A percentile compares a stretch with the other conserved stretches of the same genome.
These are phyloP conservation scores for Poronia punctata DNA, from an alignment of 495 filamentous ascomycete genomes.

Conservation along the genomic window DNA sequence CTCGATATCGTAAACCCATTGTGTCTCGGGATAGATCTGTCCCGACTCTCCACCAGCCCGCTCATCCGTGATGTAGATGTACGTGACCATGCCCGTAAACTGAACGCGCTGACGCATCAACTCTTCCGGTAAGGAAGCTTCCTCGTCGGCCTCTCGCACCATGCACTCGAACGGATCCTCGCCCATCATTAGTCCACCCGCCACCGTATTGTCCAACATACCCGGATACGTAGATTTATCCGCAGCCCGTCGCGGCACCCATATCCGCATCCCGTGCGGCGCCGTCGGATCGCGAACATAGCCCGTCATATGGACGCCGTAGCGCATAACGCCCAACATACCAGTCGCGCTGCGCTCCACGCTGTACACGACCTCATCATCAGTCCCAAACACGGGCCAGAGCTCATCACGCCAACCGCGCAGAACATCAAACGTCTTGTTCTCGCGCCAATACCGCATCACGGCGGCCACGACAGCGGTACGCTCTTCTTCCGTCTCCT, in stretches of 20 bases:
- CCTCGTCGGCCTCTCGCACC: conserved; percentile 80
- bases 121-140: conserved; percentile 72
- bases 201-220: conserved; percentile 92
- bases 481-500: conserved; percentile 49
- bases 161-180: conserved; percentile 73
- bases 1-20: conserved; percentile 90
- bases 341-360: conserved; percentile 73
- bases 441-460: conserved; percentile 55
- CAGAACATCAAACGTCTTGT: conserved; percentile 61
- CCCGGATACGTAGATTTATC: conserved; percentile 78
- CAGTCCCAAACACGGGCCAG: conserved; percentile 71
- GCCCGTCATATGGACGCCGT: conserved; percentile 84
- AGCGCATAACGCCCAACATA: conserved; percentile 80
- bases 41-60: conserved; percentile 78
- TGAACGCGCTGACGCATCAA: conserved; percentile 55
- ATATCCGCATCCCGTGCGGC: conserved; percentile 60
- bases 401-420: conserved; percentile 82
- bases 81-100: conserved; percentile 66
- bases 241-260: conserved; percentile 70
- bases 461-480: conserved; percentile 52
- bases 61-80: conserved; percentile 72
- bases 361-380: conserved; percentile 57
- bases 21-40: conserved; percentile 83
- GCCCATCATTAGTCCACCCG: conserved; percentile 76
- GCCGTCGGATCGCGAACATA: conserved; percentile 52